phyloP scores from a whole-genome alignment of 2,329 filamentous ascomycete genomes.

The Diaporthe sp. region DNA sequence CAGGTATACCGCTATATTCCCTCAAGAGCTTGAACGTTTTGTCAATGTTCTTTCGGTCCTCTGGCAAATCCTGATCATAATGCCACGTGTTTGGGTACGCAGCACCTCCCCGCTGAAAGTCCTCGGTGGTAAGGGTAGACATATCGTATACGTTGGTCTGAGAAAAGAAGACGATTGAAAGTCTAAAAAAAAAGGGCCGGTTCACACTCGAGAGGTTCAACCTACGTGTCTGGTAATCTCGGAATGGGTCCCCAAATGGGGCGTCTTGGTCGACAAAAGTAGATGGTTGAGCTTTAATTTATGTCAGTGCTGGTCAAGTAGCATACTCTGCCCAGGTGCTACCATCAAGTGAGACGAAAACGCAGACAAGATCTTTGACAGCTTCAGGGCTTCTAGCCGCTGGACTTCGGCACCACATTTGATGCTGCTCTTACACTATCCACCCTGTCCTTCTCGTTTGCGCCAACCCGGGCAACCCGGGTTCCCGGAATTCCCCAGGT shows the following conservation, averaged over 20 bases:
- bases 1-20: conserved; percentile 39
- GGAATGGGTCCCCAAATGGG: neutral
- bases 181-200: neutral
- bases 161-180: neutral
- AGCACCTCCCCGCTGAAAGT: conserved; percentile 10
- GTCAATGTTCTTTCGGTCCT: conserved; percentile 31
- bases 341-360: neutral
- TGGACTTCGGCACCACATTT: neutral
- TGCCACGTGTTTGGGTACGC: conserved; percentile 19
- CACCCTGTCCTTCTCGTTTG: neutral
- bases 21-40: conserved; percentile 38
- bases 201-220: neutral
- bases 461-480: neutral
- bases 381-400: neutral
- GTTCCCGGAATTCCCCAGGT: neutral
- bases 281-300: neutral
- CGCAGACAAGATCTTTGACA: neutral
- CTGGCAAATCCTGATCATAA: conserved; percentile 31
- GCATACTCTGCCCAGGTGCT: neutral
- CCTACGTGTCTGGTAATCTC: neutral
- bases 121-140: conserved; percentile 2
- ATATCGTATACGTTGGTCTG: neutral
- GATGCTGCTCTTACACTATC: neutral
- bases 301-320: neutral
- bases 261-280: neutral